Evolutionary conservation across 2,329 filamentous ascomycete species (phyloP).

Genomic region (Triangularia setosa): DNA sequence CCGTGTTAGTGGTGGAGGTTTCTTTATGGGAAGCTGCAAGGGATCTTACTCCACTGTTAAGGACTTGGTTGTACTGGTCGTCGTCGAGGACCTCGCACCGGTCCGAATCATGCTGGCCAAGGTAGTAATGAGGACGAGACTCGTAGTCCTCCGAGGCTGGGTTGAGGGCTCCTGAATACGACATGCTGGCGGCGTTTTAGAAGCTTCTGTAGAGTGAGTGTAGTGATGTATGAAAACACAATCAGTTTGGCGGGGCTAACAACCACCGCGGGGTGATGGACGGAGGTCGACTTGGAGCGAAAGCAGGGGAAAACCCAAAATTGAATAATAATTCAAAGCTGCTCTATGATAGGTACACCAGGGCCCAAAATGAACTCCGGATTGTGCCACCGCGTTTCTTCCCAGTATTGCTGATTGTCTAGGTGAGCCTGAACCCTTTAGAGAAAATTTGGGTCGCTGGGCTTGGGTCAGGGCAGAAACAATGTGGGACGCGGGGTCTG

Average conservation of each 20-base stretch:
- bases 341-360: not conserved
- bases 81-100: conserved; percentile 58
- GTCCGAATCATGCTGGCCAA: conserved; percentile 70
- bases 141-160: conserved; percentile 32
- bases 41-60: conserved; percentile 63
- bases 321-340: not conserved
- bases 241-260: not conserved
- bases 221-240: not conserved
- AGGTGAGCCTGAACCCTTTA: not conserved
- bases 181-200: conserved; percentile 17
- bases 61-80: conserved; percentile 61
- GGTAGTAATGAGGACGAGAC: conserved; percentile 52
- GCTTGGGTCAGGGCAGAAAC: not conserved
- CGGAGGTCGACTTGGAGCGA: not conserved
- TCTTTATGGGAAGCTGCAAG: conserved; percentile 8
- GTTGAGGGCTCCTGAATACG: conserved; percentile 24
- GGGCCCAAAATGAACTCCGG: not conserved
- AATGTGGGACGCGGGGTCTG: not conserved
- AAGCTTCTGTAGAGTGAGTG: not conserved
- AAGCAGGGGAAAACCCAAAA: not conserved
- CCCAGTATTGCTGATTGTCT: not conserved
- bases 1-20: conserved; percentile 7
- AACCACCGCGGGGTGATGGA: not conserved
- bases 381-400: not conserved
- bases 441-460: not conserved